Conservation (phyloP, 495 filamentous ascomycete genomes). For the Xylaria acuta region DNA sequence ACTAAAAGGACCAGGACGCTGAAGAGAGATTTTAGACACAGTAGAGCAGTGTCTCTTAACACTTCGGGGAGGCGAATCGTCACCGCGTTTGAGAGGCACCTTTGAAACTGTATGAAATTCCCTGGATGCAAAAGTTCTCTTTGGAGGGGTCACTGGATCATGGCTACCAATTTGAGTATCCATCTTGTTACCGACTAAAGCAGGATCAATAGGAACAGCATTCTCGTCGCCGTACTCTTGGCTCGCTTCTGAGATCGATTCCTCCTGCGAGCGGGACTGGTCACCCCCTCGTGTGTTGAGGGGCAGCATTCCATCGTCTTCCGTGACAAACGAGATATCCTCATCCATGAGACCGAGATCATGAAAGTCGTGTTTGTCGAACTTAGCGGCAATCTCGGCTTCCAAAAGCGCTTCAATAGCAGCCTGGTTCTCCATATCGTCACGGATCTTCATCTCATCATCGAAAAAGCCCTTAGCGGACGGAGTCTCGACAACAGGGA, state of each 20-base stretch:
- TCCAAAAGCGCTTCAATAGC: constrained; percentile 45
- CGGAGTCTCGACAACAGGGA: constrained; percentile 33
- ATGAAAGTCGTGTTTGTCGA: constrained; percentile 45
- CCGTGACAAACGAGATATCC: constrained; percentile 53
- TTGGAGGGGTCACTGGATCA: constrained; percentile 44
- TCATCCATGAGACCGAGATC: constrained; percentile 50
- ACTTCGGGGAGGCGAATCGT: constrained; percentile 62
- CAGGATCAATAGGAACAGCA: constrained; percentile 59
- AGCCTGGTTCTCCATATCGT: constrained; percentile 37
- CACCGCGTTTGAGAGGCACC: constrained; percentile 74
- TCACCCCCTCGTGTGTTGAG: constrained; percentile 34
- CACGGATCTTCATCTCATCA: constrained; percentile 60
- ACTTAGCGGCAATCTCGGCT: constrained; percentile 40
- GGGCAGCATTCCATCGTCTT: constrained; percentile 61
- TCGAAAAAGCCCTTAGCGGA: constrained; percentile 60
- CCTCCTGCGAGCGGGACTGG: constrained; percentile 38
- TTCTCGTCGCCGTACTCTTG: constrained; percentile 71
- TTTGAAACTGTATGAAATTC: constrained; percentile 70
- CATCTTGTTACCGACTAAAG: constrained; percentile 37
- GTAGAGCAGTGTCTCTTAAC: constrained; percentile 60
- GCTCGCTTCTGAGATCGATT: constrained; percentile 61
- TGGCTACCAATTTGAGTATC: constrained; percentile 23
- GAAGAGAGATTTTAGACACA: constrained; percentile 55
- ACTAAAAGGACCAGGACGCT: constrained; percentile 37
- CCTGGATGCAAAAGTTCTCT: constrained; percentile 33